phyloP scores from a whole-genome alignment of 1,139 yeast species.

The Pneumocystis carinii region DNA sequence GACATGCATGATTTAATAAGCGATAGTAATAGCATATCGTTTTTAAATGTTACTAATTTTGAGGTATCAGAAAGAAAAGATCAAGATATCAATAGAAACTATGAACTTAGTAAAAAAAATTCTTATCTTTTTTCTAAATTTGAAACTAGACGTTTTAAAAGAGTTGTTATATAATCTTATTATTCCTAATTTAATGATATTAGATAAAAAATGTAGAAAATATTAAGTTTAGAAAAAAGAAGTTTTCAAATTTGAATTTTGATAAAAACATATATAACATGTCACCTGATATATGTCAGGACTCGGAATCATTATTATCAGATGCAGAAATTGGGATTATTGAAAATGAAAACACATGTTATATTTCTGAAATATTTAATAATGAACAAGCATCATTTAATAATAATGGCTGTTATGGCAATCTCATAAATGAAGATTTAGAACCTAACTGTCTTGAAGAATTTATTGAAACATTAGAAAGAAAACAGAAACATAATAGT shows the following conservation, averaged over 20 bases:
- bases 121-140: neutral
- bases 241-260: neutral
- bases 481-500: conserved; percentile 20
- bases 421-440: neutral
- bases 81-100: neutral
- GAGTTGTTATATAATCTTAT: neutral
- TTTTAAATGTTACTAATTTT: neutral
- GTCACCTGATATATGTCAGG: neutral
- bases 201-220: neutral
- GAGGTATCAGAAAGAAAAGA: neutral
- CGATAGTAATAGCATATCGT: neutral
- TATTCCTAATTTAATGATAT: neutral
- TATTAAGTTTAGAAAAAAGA: neutral
- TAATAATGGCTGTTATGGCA: neutral
- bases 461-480: conserved; percentile 19
- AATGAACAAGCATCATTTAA: neutral
- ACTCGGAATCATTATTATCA: neutral
- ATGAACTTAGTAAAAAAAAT: neutral
- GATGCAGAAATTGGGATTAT: neutral
- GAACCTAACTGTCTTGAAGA: conserved; percentile 16
- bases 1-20: neutral
- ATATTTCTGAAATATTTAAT: neutral
- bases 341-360: neutral
- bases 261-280: neutral
- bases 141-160: neutral